Base-by-base conservation (phyloP, 805 yeast species). In the Wickerhamomyces canadensis region DNA sequence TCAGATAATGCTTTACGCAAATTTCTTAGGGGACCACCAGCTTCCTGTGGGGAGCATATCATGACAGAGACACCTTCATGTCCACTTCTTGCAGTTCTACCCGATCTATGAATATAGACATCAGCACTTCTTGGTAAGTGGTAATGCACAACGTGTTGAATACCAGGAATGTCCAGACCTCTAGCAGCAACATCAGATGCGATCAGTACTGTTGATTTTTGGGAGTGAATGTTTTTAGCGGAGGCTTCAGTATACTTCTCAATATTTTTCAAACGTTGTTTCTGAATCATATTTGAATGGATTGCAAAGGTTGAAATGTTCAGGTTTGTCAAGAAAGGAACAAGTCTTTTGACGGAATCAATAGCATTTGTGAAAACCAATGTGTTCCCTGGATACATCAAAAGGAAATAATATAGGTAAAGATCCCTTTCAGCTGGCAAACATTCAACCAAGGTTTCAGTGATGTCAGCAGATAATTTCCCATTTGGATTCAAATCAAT, bases 121-220 rank as follows among this genome's bases (percentile, higher is more conserved):
- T 93, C 98, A 0, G 97, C 97, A 13, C 94, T 72, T 44, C 98
- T 72, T 10, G 98, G 98, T 44, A 93, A 70, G 61, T 93, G 97
- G 55, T 91, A 93, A 60, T 93, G 98, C 16, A 91, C 84, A 34
- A 93, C 98, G 60, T 93, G 98, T 50, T 88, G 81, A 35, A 93
- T 89, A 33, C 74, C 75, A 3, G 95, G 83, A 37, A 93, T 87
- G 68, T 93, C 98, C 42, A 93, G 71, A 42, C 98, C 98, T 68
- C 98, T 77, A 4, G 98, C 98, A 2, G 98, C 98, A 32, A 93
- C 98, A 62, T 93, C 98, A 4, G 98, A 87, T 1, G 97, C 96
- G 36, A 93, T 74, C 38, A 93, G 67, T 3, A 89, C 89, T 1
- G 84, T 68, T 4, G 78, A 65, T 34, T 62, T 70, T 17, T 74